Evolutionary conservation across 192 early-diverging fungal genomes (phyloP).

Genomic region (Coemansia sp.): DNA sequence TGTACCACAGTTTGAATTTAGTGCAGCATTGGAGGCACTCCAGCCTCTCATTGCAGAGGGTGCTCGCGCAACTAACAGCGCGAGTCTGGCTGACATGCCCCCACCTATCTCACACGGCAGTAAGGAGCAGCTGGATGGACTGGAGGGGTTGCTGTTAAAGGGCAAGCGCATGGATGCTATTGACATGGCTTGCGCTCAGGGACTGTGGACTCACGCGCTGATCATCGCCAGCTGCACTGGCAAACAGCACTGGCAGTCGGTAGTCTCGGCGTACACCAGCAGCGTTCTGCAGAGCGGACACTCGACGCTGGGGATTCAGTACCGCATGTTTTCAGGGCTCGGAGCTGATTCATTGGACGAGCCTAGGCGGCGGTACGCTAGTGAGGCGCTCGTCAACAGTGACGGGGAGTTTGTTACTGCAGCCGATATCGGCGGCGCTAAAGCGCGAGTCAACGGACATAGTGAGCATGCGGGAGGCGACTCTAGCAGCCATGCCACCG

Average conservation of each 20-base stretch:
- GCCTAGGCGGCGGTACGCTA: not conserved
- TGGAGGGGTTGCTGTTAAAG: slow-evolving; percentile 43
- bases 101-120: slow-evolving; percentile 25
- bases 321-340: slow-evolving; percentile 68
- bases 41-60: slow-evolving; percentile 52
- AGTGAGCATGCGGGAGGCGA: not conserved
- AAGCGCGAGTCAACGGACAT: slow-evolving; percentile 13
- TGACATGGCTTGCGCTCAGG: slow-evolving; percentile 47
- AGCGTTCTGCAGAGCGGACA: slow-evolving; percentile 49
- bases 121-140: slow-evolving; percentile 20
- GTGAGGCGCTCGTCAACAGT: not conserved
- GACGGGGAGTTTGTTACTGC: slow-evolving; percentile 32
- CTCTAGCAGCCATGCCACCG: slow-evolving; percentile 14
- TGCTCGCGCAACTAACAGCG: slow-evolving; percentile 35
- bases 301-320: slow-evolving; percentile 62
- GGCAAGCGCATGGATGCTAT: slow-evolving; percentile 53
- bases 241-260: slow-evolving; percentile 79
- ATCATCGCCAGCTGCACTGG: slow-evolving; percentile 87
- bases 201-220: slow-evolving; percentile 88
- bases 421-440: slow-evolving; percentile 21
- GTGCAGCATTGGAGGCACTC: slow-evolving; percentile 53
- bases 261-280: slow-evolving; percentile 70
- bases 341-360: slow-evolving; percentile 51
- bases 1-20: slow-evolving; percentile 10
- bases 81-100: not conserved